Conservation (phyloP, 2,329 filamentous ascomycete genomes). For the Triangularia setosa region DNA sequence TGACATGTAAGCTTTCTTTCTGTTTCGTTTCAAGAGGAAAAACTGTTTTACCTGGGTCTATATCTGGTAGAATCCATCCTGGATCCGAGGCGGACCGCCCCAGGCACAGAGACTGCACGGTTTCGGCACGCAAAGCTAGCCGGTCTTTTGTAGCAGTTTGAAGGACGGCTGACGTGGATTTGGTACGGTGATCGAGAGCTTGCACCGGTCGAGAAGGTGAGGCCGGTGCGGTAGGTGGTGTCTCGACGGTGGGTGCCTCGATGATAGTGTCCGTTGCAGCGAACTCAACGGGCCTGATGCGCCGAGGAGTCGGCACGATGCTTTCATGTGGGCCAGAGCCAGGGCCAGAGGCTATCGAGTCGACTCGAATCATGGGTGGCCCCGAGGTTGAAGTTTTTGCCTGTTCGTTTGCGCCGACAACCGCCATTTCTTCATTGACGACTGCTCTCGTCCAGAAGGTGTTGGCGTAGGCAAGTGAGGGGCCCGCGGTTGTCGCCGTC, state of each 20-base stretch:
- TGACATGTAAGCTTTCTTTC: constrained; percentile 5
- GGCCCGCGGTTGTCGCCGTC: neutral
- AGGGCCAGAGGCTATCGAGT: neutral
- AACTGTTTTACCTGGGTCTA: constrained; percentile 25
- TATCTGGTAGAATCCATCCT: constrained; percentile 32
- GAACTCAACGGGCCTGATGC: neutral
- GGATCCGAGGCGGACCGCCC: constrained; percentile 26
- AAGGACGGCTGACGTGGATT: constrained; percentile 13
- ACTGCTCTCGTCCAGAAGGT: constrained; percentile 33
- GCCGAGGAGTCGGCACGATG: neutral
- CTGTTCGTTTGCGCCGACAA: constrained; percentile 33
- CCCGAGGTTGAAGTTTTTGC: neutral
- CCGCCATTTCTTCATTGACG: constrained; percentile 31
- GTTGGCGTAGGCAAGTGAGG: constrained; percentile 28
- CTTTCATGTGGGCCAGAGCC: neutral
- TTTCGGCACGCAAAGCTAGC: constrained; percentile 16
- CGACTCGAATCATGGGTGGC: neutral
- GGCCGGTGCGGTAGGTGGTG: neutral
- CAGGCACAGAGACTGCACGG: constrained; percentile 23
- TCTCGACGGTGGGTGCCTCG: neutral
- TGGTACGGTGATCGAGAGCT: constrained; percentile 15
- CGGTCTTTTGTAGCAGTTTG: constrained; percentile 11
- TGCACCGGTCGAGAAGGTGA: neutral
- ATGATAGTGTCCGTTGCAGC: neutral
- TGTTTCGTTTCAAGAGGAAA: neutral